Base-by-base conservation (phyloP, 2,329 filamentous ascomycete species). In the Dactylellina sp. region DNA sequence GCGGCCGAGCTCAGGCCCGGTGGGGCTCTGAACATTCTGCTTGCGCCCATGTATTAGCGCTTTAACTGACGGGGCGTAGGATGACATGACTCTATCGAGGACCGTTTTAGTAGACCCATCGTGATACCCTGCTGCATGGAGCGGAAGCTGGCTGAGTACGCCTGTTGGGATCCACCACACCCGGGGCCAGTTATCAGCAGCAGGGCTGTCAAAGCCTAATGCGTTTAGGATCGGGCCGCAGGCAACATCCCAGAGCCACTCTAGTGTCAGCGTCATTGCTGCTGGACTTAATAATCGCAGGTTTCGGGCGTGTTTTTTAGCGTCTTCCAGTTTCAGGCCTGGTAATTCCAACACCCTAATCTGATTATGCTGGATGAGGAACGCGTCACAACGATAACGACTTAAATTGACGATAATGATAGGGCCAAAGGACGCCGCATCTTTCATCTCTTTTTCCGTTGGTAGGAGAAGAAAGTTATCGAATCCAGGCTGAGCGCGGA, bases 101-200 rank as follows among this genome's bases (percentile, higher is more conserved):
- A 79, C 79, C 0, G 79, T 80, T 2, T 79, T 60, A 0, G 20
- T 42, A 7, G 75, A 77, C 2, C 62, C 47, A 9, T 64, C 20
- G 52, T 82, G 79, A 32, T 76, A 61, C 7, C 81, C 81, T 0
- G 81, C 80, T 0, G 81, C 80, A 61, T 82, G 81, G 7, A 82
- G 39, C 12, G 80, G 81, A n/a, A 82, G 78, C 2, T 61, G 68
- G 52, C 11, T 76, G 1, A 82, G 72, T 0, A 46, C 24, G 0
- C 80, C 80, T 0, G 79, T 81, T 6, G 78, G 78, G 75, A 82
- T 78, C 80, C 80, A 82, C 77, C 80, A 81, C 0, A 82, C 46
- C 9, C 71, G 80, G 2, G 79, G 66, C 59, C 40, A 64, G 9
- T 18, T 37, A 14, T 47, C 24, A 20, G 53, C 20, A 1, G 35